A percentile compares a stretch with the other conserved stretches of the same genome.
phyloP scores from a whole-genome alignment of 2,329 filamentous ascomycete genomes.

The Fusarium lateritium region DNA sequence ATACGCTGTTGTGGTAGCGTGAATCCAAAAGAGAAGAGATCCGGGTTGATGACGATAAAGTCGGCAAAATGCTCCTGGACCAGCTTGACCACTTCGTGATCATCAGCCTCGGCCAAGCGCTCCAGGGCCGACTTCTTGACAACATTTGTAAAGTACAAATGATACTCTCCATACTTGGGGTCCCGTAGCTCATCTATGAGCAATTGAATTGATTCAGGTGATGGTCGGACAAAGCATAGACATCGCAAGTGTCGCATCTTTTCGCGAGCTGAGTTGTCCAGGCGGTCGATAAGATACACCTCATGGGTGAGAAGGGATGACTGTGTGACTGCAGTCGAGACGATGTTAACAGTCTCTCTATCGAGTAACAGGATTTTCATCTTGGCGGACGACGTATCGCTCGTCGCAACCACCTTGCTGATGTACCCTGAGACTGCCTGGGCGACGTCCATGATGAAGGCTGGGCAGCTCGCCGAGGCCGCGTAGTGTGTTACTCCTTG shows the following conservation, averaged over 20 bases:
- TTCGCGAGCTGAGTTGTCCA: conserved; percentile 91
- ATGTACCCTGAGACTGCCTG: conserved; percentile 95
- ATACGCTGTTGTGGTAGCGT: conserved; percentile 80
- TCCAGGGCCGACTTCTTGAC: conserved; percentile 97
- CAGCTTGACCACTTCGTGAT: conserved; percentile 94
- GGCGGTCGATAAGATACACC: conserved; percentile 95
- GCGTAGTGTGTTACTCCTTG: conserved; percentile 16
- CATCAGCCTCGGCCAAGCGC: conserved; percentile 93
- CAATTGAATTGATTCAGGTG: conserved; percentile 90
- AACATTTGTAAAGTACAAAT: conserved; percentile 97
- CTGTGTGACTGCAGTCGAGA: conserved; percentile 96
- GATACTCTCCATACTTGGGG: conserved; percentile 97
- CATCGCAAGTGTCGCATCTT: conserved; percentile 98
- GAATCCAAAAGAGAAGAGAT: conserved; percentile 87
- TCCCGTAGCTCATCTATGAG: conserved; percentile 96
- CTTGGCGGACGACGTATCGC: conserved; percentile 82
- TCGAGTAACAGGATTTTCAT: conserved; percentile 99
- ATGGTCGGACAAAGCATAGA: conserved; percentile 92
- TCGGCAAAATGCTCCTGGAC: conserved; percentile 98
- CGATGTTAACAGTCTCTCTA: conserved; percentile 91
- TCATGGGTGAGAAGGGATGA: conserved; percentile 95
- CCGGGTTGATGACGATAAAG: conserved; percentile 94
- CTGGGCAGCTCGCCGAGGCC: conserved; percentile 31
- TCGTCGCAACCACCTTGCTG: conserved; percentile 87
- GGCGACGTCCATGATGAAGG: conserved; percentile 86